Evolutionary conservation across 2,329 filamentous ascomycete species (phyloP).

Genomic region (Nemania sp.): DNA sequence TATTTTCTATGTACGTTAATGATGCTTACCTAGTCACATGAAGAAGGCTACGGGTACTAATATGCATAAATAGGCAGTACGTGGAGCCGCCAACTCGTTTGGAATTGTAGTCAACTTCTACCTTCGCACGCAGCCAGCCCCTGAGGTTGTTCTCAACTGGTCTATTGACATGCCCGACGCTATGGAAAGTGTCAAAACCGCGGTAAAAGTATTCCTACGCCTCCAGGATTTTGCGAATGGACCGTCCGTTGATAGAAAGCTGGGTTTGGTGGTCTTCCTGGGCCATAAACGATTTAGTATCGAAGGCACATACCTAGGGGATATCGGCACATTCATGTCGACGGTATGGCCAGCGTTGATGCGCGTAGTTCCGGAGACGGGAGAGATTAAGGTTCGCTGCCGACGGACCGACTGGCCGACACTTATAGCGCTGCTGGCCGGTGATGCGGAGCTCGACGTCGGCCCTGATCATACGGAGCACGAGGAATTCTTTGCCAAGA

Average conservation of each 20-base stretch:
- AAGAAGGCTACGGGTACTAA: slow-evolving; percentile 5
- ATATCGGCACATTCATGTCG: slow-evolving; percentile 41
- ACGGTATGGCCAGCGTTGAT: slow-evolving; percentile 48
- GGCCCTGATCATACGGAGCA: slow-evolving; percentile 35
- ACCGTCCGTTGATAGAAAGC: slow-evolving; percentile 44
- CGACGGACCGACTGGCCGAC: slow-evolving; percentile 43
- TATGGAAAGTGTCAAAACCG: slow-evolving; percentile 35
- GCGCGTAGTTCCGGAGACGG: slow-evolving; percentile 35
- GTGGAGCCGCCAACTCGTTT: slow-evolving; percentile 56
- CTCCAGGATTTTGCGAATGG: slow-evolving; percentile 53
- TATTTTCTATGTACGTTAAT: slow-evolving; percentile 47
- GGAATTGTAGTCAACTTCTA: slow-evolving; percentile 55
- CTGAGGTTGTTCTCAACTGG: slow-evolving; percentile 54
- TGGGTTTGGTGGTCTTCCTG: slow-evolving; percentile 49
- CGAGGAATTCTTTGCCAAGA: slow-evolving; percentile 54
- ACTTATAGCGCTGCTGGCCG: slow-evolving; percentile 40
- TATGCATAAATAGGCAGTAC: slow-evolving; percentile 50
- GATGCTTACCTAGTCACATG: not conserved
- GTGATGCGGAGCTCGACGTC: slow-evolving; percentile 38
- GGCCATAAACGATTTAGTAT: slow-evolving; percentile 45
- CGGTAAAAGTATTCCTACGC: slow-evolving; percentile 41
- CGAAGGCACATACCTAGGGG: slow-evolving; percentile 52
- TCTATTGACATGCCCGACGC: slow-evolving; percentile 38
- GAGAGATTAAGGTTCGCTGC: slow-evolving; percentile 9
- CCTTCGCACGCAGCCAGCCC: slow-evolving; percentile 51